Evolutionary conservation across 148 eudicot species (phyloP), one percentile per base, ranked within the genome.

Genomic region (Drosera capensis): DNA sequence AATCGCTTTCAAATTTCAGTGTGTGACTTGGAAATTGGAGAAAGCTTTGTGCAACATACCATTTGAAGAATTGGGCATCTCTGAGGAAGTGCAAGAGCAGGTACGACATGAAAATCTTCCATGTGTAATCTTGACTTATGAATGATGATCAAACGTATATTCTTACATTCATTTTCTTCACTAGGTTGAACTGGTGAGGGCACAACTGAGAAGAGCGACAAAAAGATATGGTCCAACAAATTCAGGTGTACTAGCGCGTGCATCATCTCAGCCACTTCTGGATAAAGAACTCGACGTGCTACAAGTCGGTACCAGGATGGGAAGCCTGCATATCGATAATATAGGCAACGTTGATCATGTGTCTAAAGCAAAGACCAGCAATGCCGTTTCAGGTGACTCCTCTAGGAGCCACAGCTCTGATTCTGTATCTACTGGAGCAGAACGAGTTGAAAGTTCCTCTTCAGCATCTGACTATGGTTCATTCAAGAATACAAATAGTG

Each of bases 31-130:
- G 93, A 88, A 88, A 54, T 48, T 88, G 44, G 97, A 83, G 70
- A 80, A 76, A 57, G 75, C 92, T 7, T 52, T 88, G 54, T 77
- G 55, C 12, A 78, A 59, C 64, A 68, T 84, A 37, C 81, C 94
- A 2, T 73, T 75, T 39, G 75, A 73, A 41, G 68, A 78, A 25
- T 69, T 77, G 58, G 80, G 77, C 54, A 75, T 88, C 46, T 80
- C 97, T 15, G 93, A 84, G 63, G 97, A 88, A 66, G 95, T 88
- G 30, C 92, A 78, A 49, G 97, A 84, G 68, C 97, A 88, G 94
- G 97, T 88, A 67, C 12, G 20, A 29, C 14, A 40, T 52, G 31
- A 13, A 43, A 29, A 23, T 21, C 18, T 8, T 40, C 20, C 29
- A 19, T 20, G 35, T 25, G 23, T 35, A 15, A 39, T 25, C 19